A percentile compares a stretch with the other conserved stretches of the same genome.
Conservation (phyloP, 106 monocot species). For the Gastrodia elata region DNA sequence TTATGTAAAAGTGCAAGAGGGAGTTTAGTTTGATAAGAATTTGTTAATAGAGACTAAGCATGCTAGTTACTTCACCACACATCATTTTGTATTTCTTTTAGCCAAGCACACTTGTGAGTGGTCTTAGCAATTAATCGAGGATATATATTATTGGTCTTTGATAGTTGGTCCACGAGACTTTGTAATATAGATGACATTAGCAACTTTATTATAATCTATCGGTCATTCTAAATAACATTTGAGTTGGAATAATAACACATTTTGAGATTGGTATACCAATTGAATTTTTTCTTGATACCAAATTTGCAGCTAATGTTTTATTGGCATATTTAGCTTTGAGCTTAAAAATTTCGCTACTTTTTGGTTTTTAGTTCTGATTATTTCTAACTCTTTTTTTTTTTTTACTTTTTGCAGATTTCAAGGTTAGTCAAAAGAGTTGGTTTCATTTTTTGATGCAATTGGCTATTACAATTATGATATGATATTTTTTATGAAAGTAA, state of each 20-base stretch:
- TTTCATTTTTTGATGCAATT: slow-evolving; percentile 21
- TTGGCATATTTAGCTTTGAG: background rate
- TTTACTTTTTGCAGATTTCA: slow-evolving; percentile 88
- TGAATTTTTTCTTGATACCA: background rate
- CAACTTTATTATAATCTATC: background rate
- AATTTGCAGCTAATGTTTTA: background rate
- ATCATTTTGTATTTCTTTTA: background rate
- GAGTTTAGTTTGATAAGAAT: background rate
- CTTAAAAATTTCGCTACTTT: background rate
- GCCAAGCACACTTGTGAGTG: background rate
- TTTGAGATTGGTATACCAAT: background rate
- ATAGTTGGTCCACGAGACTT: background rate
- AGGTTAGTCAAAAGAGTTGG: slow-evolving; percentile 41
- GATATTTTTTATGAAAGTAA: background rate
- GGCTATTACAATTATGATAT: slow-evolving; percentile 10
- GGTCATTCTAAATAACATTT: background rate
- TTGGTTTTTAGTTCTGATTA: slow-evolving; percentile 4
- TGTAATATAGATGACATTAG: background rate
- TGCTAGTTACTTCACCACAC: background rate
- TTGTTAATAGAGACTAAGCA: background rate
- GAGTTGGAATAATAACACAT: too few relatives aligned
- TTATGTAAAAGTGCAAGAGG: background rate
- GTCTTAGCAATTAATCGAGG: background rate
- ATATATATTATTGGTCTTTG: background rate
- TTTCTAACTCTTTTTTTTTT: slow-evolving; percentile 7